Evolutionary conservation across 345 rosid species (phyloP).

Genomic region (Lepidium sativum): DNA sequence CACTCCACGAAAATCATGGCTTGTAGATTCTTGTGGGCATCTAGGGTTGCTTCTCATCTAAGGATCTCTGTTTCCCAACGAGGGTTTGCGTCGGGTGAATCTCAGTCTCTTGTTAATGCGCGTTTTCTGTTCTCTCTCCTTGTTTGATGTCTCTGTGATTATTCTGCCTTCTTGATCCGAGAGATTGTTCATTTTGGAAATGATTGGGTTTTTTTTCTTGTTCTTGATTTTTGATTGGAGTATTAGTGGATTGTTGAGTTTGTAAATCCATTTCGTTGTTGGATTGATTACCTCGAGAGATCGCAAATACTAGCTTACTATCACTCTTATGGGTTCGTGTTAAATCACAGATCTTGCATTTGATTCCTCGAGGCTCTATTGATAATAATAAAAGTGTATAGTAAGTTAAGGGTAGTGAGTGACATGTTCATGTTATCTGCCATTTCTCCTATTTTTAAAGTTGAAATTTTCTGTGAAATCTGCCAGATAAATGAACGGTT

Average conservation of each 20-base stretch:
- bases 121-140: not conserved
- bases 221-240: not conserved
- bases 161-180: slow-evolving; percentile 14
- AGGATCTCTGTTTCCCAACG: slow-evolving; percentile 72
- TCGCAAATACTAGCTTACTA: not conserved
- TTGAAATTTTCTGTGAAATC: not conserved
- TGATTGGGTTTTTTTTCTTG: too few species aligned
- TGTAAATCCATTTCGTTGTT: not conserved
- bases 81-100: slow-evolving; percentile 66
- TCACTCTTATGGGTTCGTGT: not conserved
- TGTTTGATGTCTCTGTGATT: not conserved
- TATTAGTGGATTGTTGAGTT: not conserved
- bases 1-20: slow-evolving; percentile 47
- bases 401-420: not conserved
- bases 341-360: not conserved
- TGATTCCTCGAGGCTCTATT: not conserved
- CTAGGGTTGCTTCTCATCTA: slow-evolving; percentile 82
- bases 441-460: too few species aligned
- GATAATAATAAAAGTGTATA: not conserved
- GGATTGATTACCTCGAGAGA: not conserved
- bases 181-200: not conserved
- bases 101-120: not conserved
- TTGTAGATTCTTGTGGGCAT: slow-evolving; percentile 69
- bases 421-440: too few species aligned
- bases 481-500: not conserved